phyloP scores from a whole-genome alignment of 352 stramenopile species.

The Phytophthora multivora region DNA sequence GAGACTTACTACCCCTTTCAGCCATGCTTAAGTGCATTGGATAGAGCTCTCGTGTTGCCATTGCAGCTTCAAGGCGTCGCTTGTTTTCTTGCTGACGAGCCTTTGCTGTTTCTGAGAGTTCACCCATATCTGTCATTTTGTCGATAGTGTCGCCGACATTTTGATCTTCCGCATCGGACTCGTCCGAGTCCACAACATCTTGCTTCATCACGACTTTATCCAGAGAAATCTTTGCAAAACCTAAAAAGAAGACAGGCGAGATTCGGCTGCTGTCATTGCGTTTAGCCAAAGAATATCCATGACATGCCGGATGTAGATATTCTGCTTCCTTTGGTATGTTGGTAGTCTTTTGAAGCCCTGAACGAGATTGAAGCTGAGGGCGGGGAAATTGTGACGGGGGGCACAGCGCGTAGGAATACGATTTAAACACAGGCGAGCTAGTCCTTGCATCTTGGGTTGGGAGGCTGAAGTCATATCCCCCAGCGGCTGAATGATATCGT shows the following conservation, averaged over 20 bases:
- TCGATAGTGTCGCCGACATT: constrained; percentile 5
- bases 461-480: constrained; percentile 56
- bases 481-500: constrained; percentile 49
- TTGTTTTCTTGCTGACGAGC: constrained; percentile 28
- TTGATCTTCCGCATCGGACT: constrained; percentile 36
- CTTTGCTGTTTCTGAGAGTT: constrained; percentile 24
- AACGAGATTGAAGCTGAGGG: constrained; percentile 16
- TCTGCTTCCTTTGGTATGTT: constrained; percentile 30
- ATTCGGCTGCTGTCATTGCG: constrained; percentile 45
- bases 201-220: constrained; percentile 49
- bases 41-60: constrained; percentile 34
- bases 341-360: constrained; percentile 15
- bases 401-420: constrained; percentile 54
- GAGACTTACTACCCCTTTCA: constrained; percentile 2
- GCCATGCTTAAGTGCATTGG: background rate
- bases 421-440: constrained; percentile 57
- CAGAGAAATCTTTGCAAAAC: constrained; percentile 64
- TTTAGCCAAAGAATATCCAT: constrained; percentile 53
- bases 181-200: constrained; percentile 32
- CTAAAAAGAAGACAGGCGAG: constrained; percentile 65
- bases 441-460: constrained; percentile 3
- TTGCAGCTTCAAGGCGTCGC: constrained; percentile 36
- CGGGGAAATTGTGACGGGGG: constrained; percentile 38
- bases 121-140: background rate
- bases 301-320: constrained; percentile 60